Evolutionary conservation across 176 grass and related monocot species (phyloP), one percentile per base, ranked within the genome.

Genomic region (Panicum miliaceum): DNA sequence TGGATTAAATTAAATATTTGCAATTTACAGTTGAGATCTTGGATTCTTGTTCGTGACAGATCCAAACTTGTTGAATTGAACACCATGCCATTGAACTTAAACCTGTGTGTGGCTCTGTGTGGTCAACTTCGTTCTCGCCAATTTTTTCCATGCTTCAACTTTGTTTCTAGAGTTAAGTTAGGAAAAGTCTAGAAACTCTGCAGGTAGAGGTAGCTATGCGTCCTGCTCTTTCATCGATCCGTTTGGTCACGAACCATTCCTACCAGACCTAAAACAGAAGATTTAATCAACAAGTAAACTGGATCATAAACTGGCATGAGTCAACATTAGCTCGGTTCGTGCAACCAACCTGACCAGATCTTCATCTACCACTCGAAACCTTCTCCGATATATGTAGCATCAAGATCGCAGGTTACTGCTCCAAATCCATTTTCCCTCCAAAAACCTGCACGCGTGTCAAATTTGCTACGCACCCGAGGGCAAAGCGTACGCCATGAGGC

Each of bases 101-200:
- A 45, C 43, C 40, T 41, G 22, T 36, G 40, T 34, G 23, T 6
- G n/a, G 47, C 29, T 6, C 13, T 84, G 81, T 56, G 73, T 64
- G 86, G 57, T 57, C 75, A 84, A 84, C 81, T n/a, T n/a, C n/a
- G n/a, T 79, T 84, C 81, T 73, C 66, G 48, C 34, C 86, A 4
- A 83, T 64, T 12, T 6, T 41, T 66, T 84, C 45, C 79, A 3
- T 27, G n/a, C 7, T 35, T 35, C 4, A 41, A 56, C 23, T 45
- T 32, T 12, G 20, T 18, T 86, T 52, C 5, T 5, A 14, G 29
- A 23, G 54, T 58, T 22, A 2, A 29, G 15, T 2, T 45, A 15
- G 1, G 25, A 51, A 3, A 34, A 3, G 50, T 9, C 53, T 61
- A 13, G 13, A 35, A 64, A 61, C 23, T 27, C 11, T 61, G 13